Evolutionary conservation across 2,329 filamentous ascomycete genomes (phyloP).

Genomic region (Penicillium crustosum): DNA sequence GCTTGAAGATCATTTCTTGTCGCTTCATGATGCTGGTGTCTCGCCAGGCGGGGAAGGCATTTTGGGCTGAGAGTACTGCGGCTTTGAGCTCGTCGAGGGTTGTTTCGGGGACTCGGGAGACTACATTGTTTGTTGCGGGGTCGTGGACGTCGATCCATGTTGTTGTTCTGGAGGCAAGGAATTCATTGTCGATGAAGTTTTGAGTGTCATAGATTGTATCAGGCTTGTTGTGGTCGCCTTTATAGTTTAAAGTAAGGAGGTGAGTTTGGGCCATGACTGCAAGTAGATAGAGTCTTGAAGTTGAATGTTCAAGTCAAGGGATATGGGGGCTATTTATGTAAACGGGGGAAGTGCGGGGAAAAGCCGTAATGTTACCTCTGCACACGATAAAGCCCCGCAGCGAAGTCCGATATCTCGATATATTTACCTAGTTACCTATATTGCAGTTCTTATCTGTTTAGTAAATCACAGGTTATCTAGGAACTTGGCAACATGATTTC

Average conservation of each 20-base stretch:
- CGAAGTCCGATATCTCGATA: not conserved
- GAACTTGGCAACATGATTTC: not conserved
- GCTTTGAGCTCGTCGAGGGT: constrained; percentile 59
- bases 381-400: not conserved
- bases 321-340: not conserved
- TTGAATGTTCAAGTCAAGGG: not conserved
- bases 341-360: constrained; percentile 1
- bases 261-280: not conserved
- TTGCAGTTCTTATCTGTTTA: not conserved
- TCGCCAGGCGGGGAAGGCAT: constrained; percentile 59
- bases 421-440: no score
- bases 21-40: constrained; percentile 56
- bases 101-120: constrained; percentile 61
- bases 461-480: not conserved
- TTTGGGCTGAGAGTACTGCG: constrained; percentile 58
- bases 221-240: not conserved
- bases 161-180: not conserved
- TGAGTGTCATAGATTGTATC: not conserved
- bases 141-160: constrained; percentile 2
- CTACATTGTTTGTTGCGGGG: constrained; percentile 6
- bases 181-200: constrained; percentile 3
- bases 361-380: not conserved
- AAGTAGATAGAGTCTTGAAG: not conserved
- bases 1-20: constrained; percentile 65
- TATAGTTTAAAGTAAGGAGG: constrained; percentile 1